These are phyloP conservation scores for Daldinia concentrica DNA, from an alignment of 495 filamentous ascomycete species.

Conservation along the genomic window DNA sequence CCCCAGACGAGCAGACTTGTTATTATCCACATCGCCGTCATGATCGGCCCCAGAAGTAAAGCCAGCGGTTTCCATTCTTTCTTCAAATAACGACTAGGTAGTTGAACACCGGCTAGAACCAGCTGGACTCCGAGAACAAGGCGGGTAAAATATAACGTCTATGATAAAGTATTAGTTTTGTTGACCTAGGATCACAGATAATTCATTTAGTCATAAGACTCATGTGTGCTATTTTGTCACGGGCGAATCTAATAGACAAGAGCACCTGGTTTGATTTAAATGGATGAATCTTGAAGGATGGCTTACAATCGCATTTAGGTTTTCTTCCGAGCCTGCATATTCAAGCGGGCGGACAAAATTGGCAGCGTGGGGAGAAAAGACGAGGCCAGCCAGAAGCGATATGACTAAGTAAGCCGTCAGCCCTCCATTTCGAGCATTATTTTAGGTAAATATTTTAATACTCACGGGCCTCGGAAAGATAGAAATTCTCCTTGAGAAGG, in stretches of 20 bases:
- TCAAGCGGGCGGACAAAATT: slow-evolving; percentile 80
- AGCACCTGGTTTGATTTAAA: not conserved
- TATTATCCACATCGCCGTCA: slow-evolving; percentile 88
- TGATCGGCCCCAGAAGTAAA: slow-evolving; percentile 83
- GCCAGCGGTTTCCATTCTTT: slow-evolving; percentile 82
- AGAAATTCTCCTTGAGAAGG: slow-evolving; percentile 88
- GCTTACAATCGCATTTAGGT: slow-evolving; percentile 48
- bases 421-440: not conserved
- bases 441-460: slow-evolving; percentile 31
- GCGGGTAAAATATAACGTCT: slow-evolving; percentile 82
- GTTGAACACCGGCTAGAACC: slow-evolving; percentile 86
- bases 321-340: slow-evolving; percentile 71
- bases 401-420: slow-evolving; percentile 67
- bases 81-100: slow-evolving; percentile 85
- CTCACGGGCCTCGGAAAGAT: slow-evolving; percentile 89
- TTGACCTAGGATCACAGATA: slow-evolving; percentile 51
- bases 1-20: slow-evolving; percentile 83
- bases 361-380: slow-evolving; percentile 79
- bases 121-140: slow-evolving; percentile 92
- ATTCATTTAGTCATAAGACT: not conserved
- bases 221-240: not conserved
- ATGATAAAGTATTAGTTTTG: slow-evolving; percentile 27
- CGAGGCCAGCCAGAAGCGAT: slow-evolving; percentile 79
- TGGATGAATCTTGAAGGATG: not conserved
- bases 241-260: not conserved